These are phyloP conservation scores for Aspergillus puulaauensis DNA, from an alignment of 2,329 filamentous ascomycete genomes.

Conservation along the genomic window DNA sequence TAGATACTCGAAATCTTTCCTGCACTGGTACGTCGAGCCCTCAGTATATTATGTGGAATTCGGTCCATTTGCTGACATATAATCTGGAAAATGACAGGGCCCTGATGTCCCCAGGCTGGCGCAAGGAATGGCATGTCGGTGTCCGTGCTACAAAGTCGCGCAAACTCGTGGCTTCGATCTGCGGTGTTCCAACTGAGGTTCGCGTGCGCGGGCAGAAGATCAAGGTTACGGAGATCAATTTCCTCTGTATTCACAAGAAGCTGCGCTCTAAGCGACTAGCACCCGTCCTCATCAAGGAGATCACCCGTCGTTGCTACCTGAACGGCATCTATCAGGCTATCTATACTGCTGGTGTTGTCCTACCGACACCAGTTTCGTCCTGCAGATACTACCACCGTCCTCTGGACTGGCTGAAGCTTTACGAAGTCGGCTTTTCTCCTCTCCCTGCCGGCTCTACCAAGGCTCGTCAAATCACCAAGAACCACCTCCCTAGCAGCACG, in stretches of 20 bases:
- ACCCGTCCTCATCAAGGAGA: conserved; percentile 94
- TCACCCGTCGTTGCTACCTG: conserved; percentile 87
- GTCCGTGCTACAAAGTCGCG: conserved; percentile 79
- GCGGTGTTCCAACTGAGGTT: conserved; percentile 81
- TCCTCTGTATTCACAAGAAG: conserved; percentile 97
- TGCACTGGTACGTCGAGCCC: conserved; percentile 68
- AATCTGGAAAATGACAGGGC: conserved; percentile 59
- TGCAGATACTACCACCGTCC: conserved; percentile 94
- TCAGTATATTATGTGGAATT: not conserved
- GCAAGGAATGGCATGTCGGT: conserved; percentile 90
- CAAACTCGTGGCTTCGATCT: conserved; percentile 94
- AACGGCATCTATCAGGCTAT: conserved; percentile 90
- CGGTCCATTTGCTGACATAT: not conserved
- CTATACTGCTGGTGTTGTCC: conserved; percentile 87
- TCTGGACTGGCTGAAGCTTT: conserved; percentile 93
- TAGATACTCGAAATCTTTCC: conserved; percentile 85
- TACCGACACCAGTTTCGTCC: conserved; percentile 88
- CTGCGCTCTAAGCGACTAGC: conserved; percentile 88
- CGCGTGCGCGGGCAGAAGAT: conserved; percentile 75
- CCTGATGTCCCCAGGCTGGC: conserved; percentile 91
- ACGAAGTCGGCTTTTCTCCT: conserved; percentile 91
- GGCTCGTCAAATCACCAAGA: conserved; percentile 80
- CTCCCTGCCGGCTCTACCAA: conserved; percentile 82
- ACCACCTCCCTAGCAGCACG: conserved; percentile 74
- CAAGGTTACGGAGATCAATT: conserved; percentile 90